Conservation (phyloP, 2,329 filamentous ascomycete genomes). For the Coleophoma eucalyptorum region DNA sequence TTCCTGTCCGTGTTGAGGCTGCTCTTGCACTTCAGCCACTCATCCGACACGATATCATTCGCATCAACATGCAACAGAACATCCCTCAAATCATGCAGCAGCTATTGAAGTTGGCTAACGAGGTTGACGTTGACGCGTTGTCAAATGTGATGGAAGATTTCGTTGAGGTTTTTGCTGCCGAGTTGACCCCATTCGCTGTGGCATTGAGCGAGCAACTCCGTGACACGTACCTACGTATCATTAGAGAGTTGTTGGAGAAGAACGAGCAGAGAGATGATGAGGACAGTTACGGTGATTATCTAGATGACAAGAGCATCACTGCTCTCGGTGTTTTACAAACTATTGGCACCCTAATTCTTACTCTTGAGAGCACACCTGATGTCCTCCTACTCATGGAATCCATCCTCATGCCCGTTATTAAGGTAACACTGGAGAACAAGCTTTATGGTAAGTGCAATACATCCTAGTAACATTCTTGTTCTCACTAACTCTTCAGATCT, state of each 20-base stretch:
- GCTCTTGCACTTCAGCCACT: slow-evolving; percentile 91
- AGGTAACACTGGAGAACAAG: slow-evolving; percentile 95
- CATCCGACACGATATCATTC: slow-evolving; percentile 92
- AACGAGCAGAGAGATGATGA: slow-evolving; percentile 73
- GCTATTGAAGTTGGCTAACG: slow-evolving; percentile 91
- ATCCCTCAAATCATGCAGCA: slow-evolving; percentile 99
- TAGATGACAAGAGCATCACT: slow-evolving; percentile 98
- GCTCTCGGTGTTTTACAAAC: slow-evolving; percentile 95
- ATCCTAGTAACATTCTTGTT: background rate
- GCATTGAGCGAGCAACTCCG: slow-evolving; percentile 92
- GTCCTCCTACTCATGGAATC: slow-evolving; percentile 92
- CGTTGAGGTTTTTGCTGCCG: slow-evolving; percentile 95
- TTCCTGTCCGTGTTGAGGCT: slow-evolving; percentile 92
- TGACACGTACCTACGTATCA: slow-evolving; percentile 92
- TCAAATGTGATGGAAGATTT: slow-evolving; percentile 99
- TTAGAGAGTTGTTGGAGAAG: slow-evolving; percentile 86
- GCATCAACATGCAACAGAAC: slow-evolving; percentile 92
- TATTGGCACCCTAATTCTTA: slow-evolving; percentile 94
- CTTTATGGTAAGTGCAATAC: slow-evolving; percentile 65
- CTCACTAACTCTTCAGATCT: slow-evolving; percentile 54
- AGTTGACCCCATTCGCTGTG: slow-evolving; percentile 94
- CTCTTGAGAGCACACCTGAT: slow-evolving; percentile 93
- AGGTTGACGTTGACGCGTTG: slow-evolving; percentile 94
- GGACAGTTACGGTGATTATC: slow-evolving; percentile 80
- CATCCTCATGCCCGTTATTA: slow-evolving; percentile 95